Base-by-base conservation (phyloP, 2,329 filamentous ascomycete genomes). In the Ustilaginoidea virens region DNA sequence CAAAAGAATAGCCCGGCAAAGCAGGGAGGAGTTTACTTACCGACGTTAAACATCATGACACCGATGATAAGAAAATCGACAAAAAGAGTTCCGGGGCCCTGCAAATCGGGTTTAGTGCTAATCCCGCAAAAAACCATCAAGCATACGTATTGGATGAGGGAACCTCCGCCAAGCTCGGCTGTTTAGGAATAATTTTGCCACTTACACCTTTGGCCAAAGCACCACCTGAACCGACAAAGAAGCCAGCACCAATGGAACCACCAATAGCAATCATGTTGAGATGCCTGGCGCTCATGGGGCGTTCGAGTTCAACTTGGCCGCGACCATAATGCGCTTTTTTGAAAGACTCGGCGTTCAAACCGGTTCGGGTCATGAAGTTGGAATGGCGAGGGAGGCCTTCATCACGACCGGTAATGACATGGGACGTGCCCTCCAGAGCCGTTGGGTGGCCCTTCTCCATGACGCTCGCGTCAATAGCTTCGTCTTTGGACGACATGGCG, bases 261-360 rank as follows among this genome's bases (percentile, higher is more conserved):
- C 66, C 66, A 32, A 72, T 69, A 42, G 66, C 64, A 48, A 72
- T 72, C 65, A 69, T 69, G 48, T 71, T 63, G 42, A 71, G 49
- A 48, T 70, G 66, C 40, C 66, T 61, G 23, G 53, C 50, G 51
- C 63, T 61, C 54, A 71, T 63, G 38, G 49, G 44, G 29, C 52
- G 49, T 34, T 59, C 53, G 5, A 60, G 47, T 37, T 58, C 51
- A 26, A 49, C 38, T 15, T 45, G 16, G 25, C 48, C 49, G 3
- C 9, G 25, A 28, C 49, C 49, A 39, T 52, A 53, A 34, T 48
- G 34, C 31, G 45, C 45, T 33, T 41, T 45, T 41, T 49, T 48
- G 49, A 58, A 58, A 16, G 53, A 56, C 19, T 53, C 43, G 10
- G 46, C 21, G 39, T 47, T 56, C 25, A 58, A 34, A 31, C 54